phyloP scores from a whole-genome alignment of 1,139 yeast species.

The Nakaseomyces glabratus region DNA sequence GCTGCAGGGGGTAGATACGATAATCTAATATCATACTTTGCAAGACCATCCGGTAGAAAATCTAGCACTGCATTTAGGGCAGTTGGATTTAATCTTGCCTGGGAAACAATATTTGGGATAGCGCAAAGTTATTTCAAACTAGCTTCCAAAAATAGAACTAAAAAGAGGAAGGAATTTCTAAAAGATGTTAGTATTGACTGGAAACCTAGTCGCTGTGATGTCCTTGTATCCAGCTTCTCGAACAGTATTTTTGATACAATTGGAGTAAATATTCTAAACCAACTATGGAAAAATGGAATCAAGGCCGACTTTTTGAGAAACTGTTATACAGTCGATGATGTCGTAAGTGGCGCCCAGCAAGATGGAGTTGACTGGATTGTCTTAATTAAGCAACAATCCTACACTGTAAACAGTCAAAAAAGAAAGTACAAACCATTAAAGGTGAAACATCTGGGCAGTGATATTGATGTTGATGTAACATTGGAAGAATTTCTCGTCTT shows the following conservation, averaged over 20 bases:
- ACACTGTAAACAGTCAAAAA: constrained; percentile 30
- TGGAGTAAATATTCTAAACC: constrained; percentile 54
- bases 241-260: constrained; percentile 41
- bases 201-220: constrained; percentile 63
- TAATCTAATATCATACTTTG: constrained; percentile 51
- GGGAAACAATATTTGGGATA: constrained; percentile 47
- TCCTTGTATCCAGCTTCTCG: constrained; percentile 60
- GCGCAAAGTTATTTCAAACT: constrained; percentile 39
- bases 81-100: constrained; percentile 76
- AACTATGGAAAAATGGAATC: constrained; percentile 62
- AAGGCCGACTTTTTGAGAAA: constrained; percentile 58
- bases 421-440: constrained; percentile 65
- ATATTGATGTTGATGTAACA: constrained; percentile 62
- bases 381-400: constrained; percentile 53
- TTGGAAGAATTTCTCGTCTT: constrained; percentile 51
- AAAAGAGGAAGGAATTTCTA: constrained; percentile 32
- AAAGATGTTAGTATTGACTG: constrained; percentile 35
- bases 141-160: constrained; percentile 29
- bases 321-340: constrained; percentile 56
- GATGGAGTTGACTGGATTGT: constrained; percentile 74
- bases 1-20: constrained; percentile 96
- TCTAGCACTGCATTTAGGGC: constrained; percentile 44
- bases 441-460: constrained; percentile 51
- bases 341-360: constrained; percentile 49
- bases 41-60: constrained; percentile 41